Evolutionary conservation across 163 green algal genomes (phyloP), one percentile per base, ranked within the genome.

Genomic region (Chlamydomonas reinhardtii): DNA sequence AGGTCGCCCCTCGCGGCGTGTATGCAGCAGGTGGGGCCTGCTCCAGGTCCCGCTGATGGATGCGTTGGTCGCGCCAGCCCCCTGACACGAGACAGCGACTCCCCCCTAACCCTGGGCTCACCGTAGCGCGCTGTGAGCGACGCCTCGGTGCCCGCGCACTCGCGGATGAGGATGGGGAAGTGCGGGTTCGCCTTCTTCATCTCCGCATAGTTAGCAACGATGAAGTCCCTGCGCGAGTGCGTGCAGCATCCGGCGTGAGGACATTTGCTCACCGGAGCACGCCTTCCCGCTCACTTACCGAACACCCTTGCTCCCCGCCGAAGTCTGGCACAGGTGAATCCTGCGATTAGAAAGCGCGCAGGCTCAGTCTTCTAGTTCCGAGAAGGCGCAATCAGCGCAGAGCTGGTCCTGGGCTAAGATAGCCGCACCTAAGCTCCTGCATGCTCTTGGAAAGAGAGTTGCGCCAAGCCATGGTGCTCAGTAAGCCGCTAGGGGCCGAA

Each of bases 181-280:
- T 90, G 92, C 0, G 95, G 95, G 88, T 97, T 97, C 66, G 90
- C 94, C 82, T 96, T 97, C 89, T 97, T 98, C 34, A 98, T 89
- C 78, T 97, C 95, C n/a, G 93, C 90, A 64, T 98, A 98, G 52
- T 91, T 94, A 48, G 89, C 91, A 9, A 96, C 32, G 2, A 98
- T 73, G 66, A 98, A 97, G 16, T 98, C 94, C 89, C 95, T 97
- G 91, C 9, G 11, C 27, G 39, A 22, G 17, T 14, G 73, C 48
- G 59, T 56, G 48, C 48, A 56, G 48, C 48, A 54, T 54, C 43
- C 43, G n/a, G 48, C 48, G 5, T 56, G 48, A 56, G n/a, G 29
- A 34, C 64, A 19, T 27, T 34, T 16, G 27, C 69, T n/a, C 37
- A 8, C 34, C 35, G n/a, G 8, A 65, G 24, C 39, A 65, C 29